Evolutionary conservation across 2,329 filamentous ascomycete genomes (phyloP).

Genomic region (Pseudocercospora vitis): DNA sequence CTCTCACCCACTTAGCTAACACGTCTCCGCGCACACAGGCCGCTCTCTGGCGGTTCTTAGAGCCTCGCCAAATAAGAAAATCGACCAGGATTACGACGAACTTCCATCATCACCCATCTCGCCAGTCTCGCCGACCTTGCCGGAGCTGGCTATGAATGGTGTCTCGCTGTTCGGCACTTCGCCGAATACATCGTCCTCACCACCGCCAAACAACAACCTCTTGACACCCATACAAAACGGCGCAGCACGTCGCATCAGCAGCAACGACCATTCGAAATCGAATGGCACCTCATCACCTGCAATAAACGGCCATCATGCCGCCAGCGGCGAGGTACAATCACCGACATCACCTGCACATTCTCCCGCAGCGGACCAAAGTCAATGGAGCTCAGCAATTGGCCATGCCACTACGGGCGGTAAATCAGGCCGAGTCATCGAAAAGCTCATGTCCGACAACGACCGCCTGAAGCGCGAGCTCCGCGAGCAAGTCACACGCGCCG

Average conservation of each 20-base stretch:
- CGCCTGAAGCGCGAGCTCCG: constrained; percentile 67
- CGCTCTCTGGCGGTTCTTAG: constrained; percentile 4
- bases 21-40: background rate
- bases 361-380: constrained; percentile 16
- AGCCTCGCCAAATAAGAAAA: background rate
- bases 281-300: constrained; percentile 4
- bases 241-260: constrained; percentile 19
- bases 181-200: constrained; percentile 7
- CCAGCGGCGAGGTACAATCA: constrained; percentile 17
- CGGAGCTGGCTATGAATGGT: constrained; percentile 24
- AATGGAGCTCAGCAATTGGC: constrained; percentile 67
- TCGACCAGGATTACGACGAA: background rate
- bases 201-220: constrained; percentile 4
- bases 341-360: constrained; percentile 20
- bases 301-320: background rate
- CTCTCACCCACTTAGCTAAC: background rate
- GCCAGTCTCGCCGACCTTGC: constrained; percentile 10
- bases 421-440: constrained; percentile 76
- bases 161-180: constrained; percentile 12
- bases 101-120: constrained; percentile 6
- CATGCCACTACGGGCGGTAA: constrained; percentile 64
- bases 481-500: constrained; percentile 51
- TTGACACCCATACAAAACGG: constrained; percentile 23
- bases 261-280: constrained; percentile 17
- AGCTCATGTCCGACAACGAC: constrained; percentile 77